These are phyloP conservation scores for Fusarium papillatum DNA, from an alignment of 2,329 filamentous ascomycete genomes.

Conservation along the genomic window DNA sequence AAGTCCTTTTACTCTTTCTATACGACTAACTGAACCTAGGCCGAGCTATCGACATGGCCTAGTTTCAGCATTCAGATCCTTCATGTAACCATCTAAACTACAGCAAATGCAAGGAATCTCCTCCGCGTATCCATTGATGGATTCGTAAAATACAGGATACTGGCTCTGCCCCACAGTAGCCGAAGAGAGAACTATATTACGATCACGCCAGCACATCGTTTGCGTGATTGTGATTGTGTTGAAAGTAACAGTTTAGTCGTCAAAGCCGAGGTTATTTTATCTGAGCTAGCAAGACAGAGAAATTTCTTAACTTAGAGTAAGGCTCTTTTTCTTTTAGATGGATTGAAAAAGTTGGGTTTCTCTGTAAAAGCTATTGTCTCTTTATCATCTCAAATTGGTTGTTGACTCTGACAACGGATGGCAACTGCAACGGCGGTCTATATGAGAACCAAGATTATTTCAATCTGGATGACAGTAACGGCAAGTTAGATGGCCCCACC, in stretches of 20 bases:
- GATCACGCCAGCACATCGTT: background rate
- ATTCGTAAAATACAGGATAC: background rate
- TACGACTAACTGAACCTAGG: background rate
- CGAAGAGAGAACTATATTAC: background rate
- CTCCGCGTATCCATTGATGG: background rate
- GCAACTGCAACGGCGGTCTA: background rate
- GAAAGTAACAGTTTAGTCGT: background rate
- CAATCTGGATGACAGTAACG: background rate
- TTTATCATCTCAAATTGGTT: background rate
- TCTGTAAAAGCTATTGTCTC: background rate
- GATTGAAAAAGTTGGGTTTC: background rate
- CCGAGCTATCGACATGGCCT: background rate
- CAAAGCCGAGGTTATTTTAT: background rate
- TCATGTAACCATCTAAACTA: background rate
- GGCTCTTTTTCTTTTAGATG: background rate
- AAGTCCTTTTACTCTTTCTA: background rate
- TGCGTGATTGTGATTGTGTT: background rate
- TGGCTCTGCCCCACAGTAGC: background rate
- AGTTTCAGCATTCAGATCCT: background rate
- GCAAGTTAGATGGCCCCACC: background rate
- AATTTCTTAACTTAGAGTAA: background rate
- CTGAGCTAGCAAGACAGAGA: background rate
- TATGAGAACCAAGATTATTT: background rate
- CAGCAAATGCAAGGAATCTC: background rate
- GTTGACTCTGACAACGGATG: background rate